Evolutionary conservation across 306 rosid genomes (phyloP).

Genomic region (Glycine latifolia): DNA sequence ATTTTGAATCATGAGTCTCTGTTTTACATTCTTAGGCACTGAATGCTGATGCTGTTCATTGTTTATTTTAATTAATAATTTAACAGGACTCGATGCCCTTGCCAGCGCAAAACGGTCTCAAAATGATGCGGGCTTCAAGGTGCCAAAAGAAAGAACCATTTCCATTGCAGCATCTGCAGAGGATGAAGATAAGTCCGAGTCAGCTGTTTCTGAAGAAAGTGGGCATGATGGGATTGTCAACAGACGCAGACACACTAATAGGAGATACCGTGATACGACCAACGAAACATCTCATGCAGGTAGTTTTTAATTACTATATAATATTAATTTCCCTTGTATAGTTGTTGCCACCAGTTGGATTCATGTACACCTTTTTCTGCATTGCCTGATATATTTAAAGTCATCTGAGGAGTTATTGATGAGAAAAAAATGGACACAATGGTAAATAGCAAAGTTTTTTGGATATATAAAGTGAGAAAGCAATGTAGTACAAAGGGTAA

Average conservation of each 20-base stretch:
- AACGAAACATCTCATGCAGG: conserved; percentile 60
- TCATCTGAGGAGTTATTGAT: background rate
- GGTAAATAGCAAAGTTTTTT: background rate
- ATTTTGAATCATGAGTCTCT: conserved; percentile 15
- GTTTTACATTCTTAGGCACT: background rate
- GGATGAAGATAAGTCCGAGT: conserved; percentile 68
- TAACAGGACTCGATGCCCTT: conserved; percentile 85
- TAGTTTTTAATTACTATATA: conserved; percentile 16
- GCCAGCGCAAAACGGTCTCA: conserved; percentile 78
- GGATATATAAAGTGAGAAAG: conserved; percentile 1
- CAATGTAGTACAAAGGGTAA: background rate
- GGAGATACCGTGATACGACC: conserved; percentile 71
- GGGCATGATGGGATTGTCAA: conserved; percentile 41
- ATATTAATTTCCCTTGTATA: background rate
- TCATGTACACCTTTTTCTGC: background rate
- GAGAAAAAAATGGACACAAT: background rate
- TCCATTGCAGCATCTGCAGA: conserved; percentile 74
- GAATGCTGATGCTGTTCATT: too few species aligned
- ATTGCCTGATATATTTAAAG: background rate
- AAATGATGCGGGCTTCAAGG: conserved; percentile 69
- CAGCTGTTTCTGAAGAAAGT: conserved; percentile 55
- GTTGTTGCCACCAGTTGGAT: background rate
- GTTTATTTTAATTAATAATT: conserved; percentile 11
- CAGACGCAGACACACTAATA: conserved; percentile 49
- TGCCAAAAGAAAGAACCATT: conserved; percentile 68